These are phyloP conservation scores for Solanum pinnatisectum DNA, from an alignment of 257 asterid species.

Conservation along the genomic window DNA sequence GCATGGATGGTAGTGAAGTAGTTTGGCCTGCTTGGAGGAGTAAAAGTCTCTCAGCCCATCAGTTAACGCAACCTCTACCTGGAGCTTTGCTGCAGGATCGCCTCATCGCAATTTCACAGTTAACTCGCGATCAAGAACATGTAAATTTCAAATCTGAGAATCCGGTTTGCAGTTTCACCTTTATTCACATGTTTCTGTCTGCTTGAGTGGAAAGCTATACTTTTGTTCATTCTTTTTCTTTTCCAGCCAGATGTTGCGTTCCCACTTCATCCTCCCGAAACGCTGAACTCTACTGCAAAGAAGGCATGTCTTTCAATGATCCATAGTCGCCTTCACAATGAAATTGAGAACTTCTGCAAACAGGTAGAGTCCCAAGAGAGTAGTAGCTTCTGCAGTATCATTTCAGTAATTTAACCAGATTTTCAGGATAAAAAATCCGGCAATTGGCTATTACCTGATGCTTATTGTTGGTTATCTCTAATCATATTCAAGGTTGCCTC, in stretches of 20 bases:
- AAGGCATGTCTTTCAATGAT: slow-evolving; percentile 53
- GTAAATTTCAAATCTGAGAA: slow-evolving; percentile 25
- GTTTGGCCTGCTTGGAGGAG: slow-evolving; percentile 99
- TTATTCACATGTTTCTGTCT: not conserved
- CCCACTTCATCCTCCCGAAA: slow-evolving; percentile 85
- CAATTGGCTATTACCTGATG: slow-evolving; percentile 3
- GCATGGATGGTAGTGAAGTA: slow-evolving; percentile 83
- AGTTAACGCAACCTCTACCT: slow-evolving; percentile 81
- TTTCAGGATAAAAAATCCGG: not conserved
- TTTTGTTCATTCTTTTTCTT: slow-evolving; percentile 2
- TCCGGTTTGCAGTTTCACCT: not conserved
- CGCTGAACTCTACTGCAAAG: slow-evolving; percentile 35
- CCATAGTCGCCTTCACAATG: slow-evolving; percentile 73
- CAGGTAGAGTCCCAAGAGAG: slow-evolving; percentile 45
- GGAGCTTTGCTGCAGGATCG: slow-evolving; percentile 94
- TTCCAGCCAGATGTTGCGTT: slow-evolving; percentile 92
- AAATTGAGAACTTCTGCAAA: slow-evolving; percentile 80
- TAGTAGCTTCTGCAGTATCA: slow-evolving; percentile 5
- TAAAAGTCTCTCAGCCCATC: slow-evolving; percentile 71
- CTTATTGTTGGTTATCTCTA: slow-evolving; percentile 11
- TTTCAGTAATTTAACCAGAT: not conserved
- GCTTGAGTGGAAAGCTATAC: slow-evolving; percentile 7
- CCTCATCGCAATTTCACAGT: slow-evolving; percentile 84
- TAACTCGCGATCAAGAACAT: slow-evolving; percentile 96
- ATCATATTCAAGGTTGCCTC: slow-evolving; percentile 60